Evolutionary conservation across 2,329 filamentous ascomycete species (phyloP), one percentile per base, ranked within the genome.

Genomic region (Lecanoromycetidae sp.): DNA sequence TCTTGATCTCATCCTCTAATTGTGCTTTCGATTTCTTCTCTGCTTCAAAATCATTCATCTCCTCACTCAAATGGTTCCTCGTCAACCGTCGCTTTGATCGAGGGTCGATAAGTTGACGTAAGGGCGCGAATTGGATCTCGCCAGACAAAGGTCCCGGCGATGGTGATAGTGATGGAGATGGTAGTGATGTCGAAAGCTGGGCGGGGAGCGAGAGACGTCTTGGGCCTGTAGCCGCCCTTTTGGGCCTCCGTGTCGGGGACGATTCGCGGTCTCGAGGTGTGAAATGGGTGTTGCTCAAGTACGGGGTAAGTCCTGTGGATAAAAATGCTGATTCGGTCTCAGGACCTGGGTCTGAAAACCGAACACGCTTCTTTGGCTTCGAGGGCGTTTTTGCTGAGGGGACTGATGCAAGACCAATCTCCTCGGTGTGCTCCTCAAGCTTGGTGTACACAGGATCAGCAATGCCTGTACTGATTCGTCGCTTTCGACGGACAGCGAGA

Each of bases 221-320:
- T 26, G 49, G 55, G 25, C 56, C 56, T 48, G 53, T 59, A 33
- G 62, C 60, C 3, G 60, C 63, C 25, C 53, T 50, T 29, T 17
- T 44, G 37, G 44, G 29, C 13, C 23, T 50, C n/a, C n/a, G n/a
- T 38, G 58, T 55, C 13, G 52, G 55, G 20, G 54, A 55, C 13
- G 55, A 54, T 30, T 49, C 47, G n/a, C 39, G 44, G 36, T 52
- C 56, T 19, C 52, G 53, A 26, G 61, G 61, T 34, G 56, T 54
- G 37, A 68, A 60, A 0, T 60, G 63, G 4, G 66, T 63, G 19
- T 66, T 66, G 20, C 58, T 54, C 49, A 71, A 58, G 4, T 62
- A 58, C 15, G 68, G 68, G 3, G 68, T 71, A 5, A 71, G 54
- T n/a, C 68, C 67, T 1, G 68, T 71, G 1, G 64, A 63, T 17